phyloP scores from a whole-genome alignment of 768 basidiomycete species.

The Leucocoprinus sp. region DNA sequence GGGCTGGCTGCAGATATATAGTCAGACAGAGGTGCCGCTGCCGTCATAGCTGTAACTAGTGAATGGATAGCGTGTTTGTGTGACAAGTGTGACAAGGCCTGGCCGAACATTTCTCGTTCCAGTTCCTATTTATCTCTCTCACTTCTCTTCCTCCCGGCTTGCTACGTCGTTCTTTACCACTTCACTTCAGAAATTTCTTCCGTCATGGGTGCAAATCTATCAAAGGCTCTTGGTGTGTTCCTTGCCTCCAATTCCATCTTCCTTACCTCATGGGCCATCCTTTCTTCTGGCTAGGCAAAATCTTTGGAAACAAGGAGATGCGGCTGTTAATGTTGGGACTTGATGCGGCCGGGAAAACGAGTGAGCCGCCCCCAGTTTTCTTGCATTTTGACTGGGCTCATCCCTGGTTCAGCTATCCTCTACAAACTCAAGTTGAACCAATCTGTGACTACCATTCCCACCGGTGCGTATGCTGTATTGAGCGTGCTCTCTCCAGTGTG shows the following conservation, averaged over 20 bases:
- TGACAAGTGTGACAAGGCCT: conserved; percentile 4
- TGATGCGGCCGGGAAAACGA: conserved; percentile 98
- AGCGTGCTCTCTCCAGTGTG: background rate
- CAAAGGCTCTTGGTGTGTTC: conserved; percentile 67
- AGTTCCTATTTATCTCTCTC: conserved; percentile 15
- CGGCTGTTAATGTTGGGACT: conserved; percentile 92
- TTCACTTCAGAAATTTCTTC: conserved; percentile 21
- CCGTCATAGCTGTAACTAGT: conserved; percentile 7
- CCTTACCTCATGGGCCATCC: conserved; percentile 7
- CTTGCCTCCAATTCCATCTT: conserved; percentile 11
- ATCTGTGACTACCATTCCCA: conserved; percentile 97
- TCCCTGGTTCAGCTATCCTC: conserved; percentile 65
- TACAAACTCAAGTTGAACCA: conserved; percentile 99
- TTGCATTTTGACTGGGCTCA: background rate
- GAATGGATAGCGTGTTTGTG: background rate
- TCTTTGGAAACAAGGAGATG: conserved; percentile 99
- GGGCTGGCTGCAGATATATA: conserved; percentile 80
- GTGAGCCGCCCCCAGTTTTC: conserved; percentile 44
- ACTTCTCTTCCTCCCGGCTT: conserved; percentile 18
- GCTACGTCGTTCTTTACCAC: conserved; percentile 58
- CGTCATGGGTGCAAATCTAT: conserved; percentile 81
- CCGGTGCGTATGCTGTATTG: conserved; percentile 44
- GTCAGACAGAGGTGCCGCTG: conserved; percentile 23
- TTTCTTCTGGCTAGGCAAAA: conserved; percentile 50
- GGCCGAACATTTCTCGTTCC: conserved; percentile 8